Evolutionary conservation across 495 filamentous ascomycete species (phyloP), one percentile per base, ranked within the genome.

Genomic region (Astrocystis sublimbata): DNA sequence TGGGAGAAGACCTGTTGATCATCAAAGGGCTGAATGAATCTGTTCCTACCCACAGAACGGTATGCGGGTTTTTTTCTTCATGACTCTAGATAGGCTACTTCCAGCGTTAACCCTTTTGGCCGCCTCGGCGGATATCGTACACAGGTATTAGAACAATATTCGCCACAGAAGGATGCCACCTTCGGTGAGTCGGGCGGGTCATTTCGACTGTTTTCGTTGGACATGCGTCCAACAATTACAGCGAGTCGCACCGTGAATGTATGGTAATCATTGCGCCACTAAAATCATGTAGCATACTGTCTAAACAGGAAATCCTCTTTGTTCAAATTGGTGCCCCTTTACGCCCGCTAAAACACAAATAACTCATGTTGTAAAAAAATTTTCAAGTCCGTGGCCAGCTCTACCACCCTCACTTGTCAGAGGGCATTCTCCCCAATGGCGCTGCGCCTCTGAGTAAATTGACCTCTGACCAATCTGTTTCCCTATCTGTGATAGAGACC

Each of bases 391-490:
- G 42, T 52, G 10, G 4, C 23, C 12, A 10, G 33, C 33, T 17
- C 35, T 6, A 60, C 21, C 13, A 51, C 19, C 52, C 24, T 51
- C 31, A 31, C 24, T 38, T 35, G 42, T 6, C 28, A 15, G 24
- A 43, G 12, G 40, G 30, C 23, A 35, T 30, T 50, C 51, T 60
- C 8, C 47, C 58, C 2, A 54, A 28, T n/a, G 47, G 49, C 9
- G 58, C 58, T 38, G 21, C 50, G 31, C 10, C 30, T 24, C 35
- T 28, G 4, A 62, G 21, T 17, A 62, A 38, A 23, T 43, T 42
- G 7, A 60, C 58, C 13, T 52, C 58, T 10, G 47, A 61, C n/a
- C 19, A 33, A 33, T 50, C 33, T 8, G 26, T 38, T 53, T 53
- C 36, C 17, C 47, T 46, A 28, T 7, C 35, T 41, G n/a, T 36